Conservation (phyloP, 2,329 filamentous ascomycete genomes). For the Fusarium piperis region DNA sequence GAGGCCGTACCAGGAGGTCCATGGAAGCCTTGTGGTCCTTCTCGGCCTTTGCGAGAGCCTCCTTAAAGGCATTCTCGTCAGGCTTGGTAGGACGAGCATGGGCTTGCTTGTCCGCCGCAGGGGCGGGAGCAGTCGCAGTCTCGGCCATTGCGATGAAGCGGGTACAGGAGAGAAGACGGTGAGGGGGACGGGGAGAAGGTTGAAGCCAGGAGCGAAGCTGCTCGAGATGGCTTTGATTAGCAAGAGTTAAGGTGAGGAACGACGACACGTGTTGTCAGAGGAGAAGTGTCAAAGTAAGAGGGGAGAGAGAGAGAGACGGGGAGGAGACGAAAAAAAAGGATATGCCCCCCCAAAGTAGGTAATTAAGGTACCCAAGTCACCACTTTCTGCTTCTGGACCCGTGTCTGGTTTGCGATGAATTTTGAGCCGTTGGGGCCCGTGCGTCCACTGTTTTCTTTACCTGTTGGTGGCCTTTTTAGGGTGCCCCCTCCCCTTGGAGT, state of each 20-base stretch:
- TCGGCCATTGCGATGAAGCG: constrained; percentile 55
- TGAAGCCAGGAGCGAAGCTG: constrained; percentile 33
- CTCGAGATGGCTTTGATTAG: constrained; percentile 15
- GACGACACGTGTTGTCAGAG: constrained; percentile 32
- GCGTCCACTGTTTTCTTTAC: constrained; percentile 20
- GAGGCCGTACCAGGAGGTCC: constrained; percentile 59
- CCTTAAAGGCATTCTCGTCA: constrained; percentile 86
- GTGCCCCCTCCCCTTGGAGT: constrained; percentile 27
- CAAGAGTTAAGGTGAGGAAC: constrained; percentile 19
- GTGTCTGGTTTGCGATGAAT: constrained; percentile 39
- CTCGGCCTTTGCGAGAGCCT: constrained; percentile 80
- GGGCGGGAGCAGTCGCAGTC: constrained; percentile 56
- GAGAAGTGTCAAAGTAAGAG: constrained; percentile 5
- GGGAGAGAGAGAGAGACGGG: not conserved
- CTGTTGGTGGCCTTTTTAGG: constrained; percentile 11
- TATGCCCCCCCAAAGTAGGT: constrained; percentile 19
- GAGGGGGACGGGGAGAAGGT: constrained; percentile 19
- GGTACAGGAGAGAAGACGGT: constrained; percentile 7
- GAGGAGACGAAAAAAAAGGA: constrained; percentile 22
- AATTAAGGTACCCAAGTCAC: constrained; percentile 34
- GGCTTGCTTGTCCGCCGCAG: constrained; percentile 51
- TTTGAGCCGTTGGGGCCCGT: constrained; percentile 40
- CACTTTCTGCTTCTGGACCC: constrained; percentile 41
- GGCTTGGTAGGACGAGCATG: constrained; percentile 81
- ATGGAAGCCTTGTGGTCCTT: constrained; percentile 85